Conservation (phyloP, 805 yeast species). For the Hyphopichia homilentoma region DNA sequence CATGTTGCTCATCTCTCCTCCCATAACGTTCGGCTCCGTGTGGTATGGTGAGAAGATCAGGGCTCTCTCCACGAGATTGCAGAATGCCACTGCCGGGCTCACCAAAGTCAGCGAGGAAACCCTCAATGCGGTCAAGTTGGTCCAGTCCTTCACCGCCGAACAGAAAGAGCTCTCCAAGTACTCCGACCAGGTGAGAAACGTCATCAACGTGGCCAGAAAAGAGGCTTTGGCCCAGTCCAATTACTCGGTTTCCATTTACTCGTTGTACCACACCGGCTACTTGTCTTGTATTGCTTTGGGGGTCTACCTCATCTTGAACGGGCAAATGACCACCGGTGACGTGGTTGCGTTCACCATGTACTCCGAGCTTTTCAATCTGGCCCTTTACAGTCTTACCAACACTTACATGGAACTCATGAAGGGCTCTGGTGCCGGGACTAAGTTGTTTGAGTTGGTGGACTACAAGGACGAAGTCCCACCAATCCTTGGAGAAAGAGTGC, state of each 20-base stretch:
- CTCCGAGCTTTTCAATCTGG: conserved; percentile 41
- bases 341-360: conserved; percentile 46
- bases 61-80: conserved; percentile 36
- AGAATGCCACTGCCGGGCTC: conserved; percentile 42
- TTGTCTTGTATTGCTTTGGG: conserved; percentile 41
- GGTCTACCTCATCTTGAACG: conserved; percentile 37
- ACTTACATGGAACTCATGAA: conserved; percentile 45
- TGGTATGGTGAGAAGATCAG: conserved; percentile 44
- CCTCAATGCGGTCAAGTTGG: conserved; percentile 37
- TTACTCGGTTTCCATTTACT: conserved; percentile 40
- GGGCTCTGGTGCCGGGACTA: conserved; percentile 45
- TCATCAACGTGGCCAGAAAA: conserved; percentile 37
- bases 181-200: conserved; percentile 35
- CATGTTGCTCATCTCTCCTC: conserved; percentile 43
- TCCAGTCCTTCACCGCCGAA: conserved; percentile 43
- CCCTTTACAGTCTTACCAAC: conserved; percentile 42
- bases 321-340: conserved; percentile 45
- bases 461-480: conserved; percentile 33
- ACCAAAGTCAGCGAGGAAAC: conserved; percentile 44
- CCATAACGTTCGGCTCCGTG: conserved; percentile 42
- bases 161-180: conserved; percentile 38
- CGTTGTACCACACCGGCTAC: conserved; percentile 41
- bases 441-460: conserved; percentile 40
- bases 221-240: conserved; percentile 45
- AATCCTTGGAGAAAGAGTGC: conserved; percentile 27